These are phyloP conservation scores for Trichothecium roseum DNA, from an alignment of 2,329 filamentous ascomycete species.

Conservation along the genomic window DNA sequence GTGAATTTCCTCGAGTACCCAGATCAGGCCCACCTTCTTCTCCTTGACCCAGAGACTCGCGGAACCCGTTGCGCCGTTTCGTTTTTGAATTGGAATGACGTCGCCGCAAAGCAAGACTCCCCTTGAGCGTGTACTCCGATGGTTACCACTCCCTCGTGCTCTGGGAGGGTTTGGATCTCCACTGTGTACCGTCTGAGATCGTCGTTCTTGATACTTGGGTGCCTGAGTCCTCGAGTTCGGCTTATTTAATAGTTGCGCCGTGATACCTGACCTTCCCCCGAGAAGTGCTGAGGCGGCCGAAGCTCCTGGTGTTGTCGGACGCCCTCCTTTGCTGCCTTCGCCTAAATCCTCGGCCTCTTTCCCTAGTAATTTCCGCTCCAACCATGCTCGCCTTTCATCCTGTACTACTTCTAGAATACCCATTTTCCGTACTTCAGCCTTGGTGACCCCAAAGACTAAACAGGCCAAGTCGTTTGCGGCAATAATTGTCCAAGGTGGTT, in stretches of 20 bases:
- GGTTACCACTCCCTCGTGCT: constrained; percentile 44
- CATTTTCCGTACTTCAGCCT: constrained; percentile 85
- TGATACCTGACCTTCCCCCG: constrained; percentile 66
- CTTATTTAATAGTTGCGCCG: constrained; percentile 79
- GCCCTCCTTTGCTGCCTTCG: constrained; percentile 19
- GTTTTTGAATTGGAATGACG: constrained; percentile 95
- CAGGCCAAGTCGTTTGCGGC: constrained; percentile 95
- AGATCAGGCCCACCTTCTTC: constrained; percentile 85
- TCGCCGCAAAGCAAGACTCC: constrained; percentile 92
- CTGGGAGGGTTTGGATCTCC: constrained; percentile 45
- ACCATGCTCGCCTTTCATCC: constrained; percentile 78
- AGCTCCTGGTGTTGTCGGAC: constrained; percentile 22
- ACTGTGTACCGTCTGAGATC: constrained; percentile 55
- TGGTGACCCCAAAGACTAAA: constrained; percentile 97
- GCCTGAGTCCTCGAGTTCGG: constrained; percentile 49
- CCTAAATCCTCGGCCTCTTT: constrained; percentile 25
- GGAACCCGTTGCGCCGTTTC: constrained; percentile 83
- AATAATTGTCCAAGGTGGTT: constrained; percentile 88
- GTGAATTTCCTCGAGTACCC: constrained; percentile 95
- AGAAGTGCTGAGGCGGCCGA: constrained; percentile 44
- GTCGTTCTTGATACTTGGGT: constrained; percentile 42
- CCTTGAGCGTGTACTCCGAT: constrained; percentile 65
- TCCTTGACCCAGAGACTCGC: constrained; percentile 99
- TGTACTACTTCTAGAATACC: constrained; percentile 93
- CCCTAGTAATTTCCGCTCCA: constrained; percentile 70